phyloP scores from a whole-genome alignment of 2,329 filamentous ascomycete species.

The Fusarium buxicola region DNA sequence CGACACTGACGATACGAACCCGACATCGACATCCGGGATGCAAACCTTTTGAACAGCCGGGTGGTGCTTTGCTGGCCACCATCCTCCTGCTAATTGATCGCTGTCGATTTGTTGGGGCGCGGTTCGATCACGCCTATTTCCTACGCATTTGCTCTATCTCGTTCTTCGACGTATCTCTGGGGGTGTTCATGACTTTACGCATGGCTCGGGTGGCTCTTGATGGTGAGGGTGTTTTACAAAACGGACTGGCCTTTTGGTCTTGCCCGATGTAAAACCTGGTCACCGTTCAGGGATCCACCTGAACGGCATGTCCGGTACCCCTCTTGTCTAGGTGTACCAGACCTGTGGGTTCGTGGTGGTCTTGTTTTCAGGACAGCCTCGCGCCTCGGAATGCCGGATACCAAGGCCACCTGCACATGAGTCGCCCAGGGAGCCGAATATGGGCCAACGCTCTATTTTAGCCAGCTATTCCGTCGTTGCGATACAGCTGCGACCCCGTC shows the following conservation, averaged over 20 bases:
- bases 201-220: constrained; percentile 54
- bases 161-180: constrained; percentile 56
- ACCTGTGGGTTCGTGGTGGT: constrained; percentile 40
- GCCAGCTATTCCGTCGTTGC: constrained; percentile 50
- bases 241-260: constrained; percentile 14
- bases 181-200: constrained; percentile 50
- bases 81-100: constrained; percentile 42
- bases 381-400: constrained; percentile 23
- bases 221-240: constrained; percentile 29
- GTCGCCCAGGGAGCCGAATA: constrained; percentile 32
- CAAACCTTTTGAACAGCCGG: constrained; percentile 33
- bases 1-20: constrained; percentile 43
- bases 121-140: constrained; percentile 46
- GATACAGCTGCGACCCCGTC: constrained; percentile 51
- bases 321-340: constrained; percentile 41
- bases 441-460: constrained; percentile 10
- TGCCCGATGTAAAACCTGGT: constrained; percentile 20
- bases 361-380: constrained; percentile 20
- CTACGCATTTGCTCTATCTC: constrained; percentile 55
- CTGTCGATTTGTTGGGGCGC: constrained; percentile 44
- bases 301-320: constrained; percentile 57
- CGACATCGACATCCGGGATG: constrained; percentile 46
- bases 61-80: constrained; percentile 35
- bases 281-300: constrained; percentile 43
- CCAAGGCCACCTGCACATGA: constrained; percentile 25